These are phyloP conservation scores for Lactifluus piperatus DNA, from an alignment of 768 basidiomycete genomes.

Conservation along the genomic window DNA sequence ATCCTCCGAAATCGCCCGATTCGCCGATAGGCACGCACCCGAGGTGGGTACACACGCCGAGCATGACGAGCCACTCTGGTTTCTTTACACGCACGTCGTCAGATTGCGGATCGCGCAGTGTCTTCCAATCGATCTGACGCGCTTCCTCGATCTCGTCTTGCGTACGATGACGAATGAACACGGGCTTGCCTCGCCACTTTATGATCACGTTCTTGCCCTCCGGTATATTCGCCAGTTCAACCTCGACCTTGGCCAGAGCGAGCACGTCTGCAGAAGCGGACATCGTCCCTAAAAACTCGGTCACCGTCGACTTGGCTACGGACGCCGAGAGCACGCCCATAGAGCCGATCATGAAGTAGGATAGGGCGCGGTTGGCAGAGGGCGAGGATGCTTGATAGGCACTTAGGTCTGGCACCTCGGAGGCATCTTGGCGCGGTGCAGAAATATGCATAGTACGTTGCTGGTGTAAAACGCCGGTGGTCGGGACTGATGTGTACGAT, in stretches of 20 bases:
- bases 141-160: slow-evolving; percentile 89
- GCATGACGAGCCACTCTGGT: slow-evolving; percentile 94
- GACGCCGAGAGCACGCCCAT: slow-evolving; percentile 92
- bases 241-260: slow-evolving; percentile 95
- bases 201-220: slow-evolving; percentile 97
- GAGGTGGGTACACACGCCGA: slow-evolving; percentile 93
- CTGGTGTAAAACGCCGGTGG: slow-evolving; percentile 47
- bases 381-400: slow-evolving; percentile 67
- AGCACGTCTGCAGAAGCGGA: slow-evolving; percentile 96
- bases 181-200: slow-evolving; percentile 99
- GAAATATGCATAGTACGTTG: slow-evolving; percentile 78
- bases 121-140: slow-evolving; percentile 73
- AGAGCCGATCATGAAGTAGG: slow-evolving; percentile 87
- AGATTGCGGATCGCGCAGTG: slow-evolving; percentile 82
- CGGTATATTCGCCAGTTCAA: slow-evolving; percentile 82
- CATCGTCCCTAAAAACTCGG: slow-evolving; percentile 94
- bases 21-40: slow-evolving; percentile 99
- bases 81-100: slow-evolving; percentile 87
- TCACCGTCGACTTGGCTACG: slow-evolving; percentile 86
- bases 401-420: slow-evolving; percentile 84
- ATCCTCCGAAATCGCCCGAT: slow-evolving; percentile 95
- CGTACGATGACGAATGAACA: slow-evolving; percentile 97
- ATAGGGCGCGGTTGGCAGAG: slow-evolving; percentile 61
- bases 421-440: slow-evolving; percentile 53
- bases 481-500: slow-evolving; percentile 33